Base-by-base conservation (phyloP, 1,139 yeast genomes). In the Yamadazyma triangularis region DNA sequence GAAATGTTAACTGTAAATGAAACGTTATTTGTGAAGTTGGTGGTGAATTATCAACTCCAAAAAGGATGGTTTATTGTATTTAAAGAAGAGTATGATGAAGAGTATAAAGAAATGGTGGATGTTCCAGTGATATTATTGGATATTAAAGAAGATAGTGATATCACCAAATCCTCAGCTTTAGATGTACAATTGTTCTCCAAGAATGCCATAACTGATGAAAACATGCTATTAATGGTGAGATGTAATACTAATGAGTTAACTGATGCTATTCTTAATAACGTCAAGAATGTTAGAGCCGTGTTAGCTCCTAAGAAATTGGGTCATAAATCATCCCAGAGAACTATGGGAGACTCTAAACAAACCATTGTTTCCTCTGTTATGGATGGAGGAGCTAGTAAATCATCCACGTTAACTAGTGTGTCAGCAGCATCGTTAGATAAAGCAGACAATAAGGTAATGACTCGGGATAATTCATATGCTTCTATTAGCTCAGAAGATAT, bases 1-100 rank as follows among this genome's bases (percentile, higher is more conserved):
- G 72, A 67, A 44, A 58, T 66, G 67, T 36, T 67, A 23, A 66
- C 73, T 1, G 46, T 56, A 7, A 56, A 51, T 33, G 69, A 63
- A 30, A 55, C 45, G 13, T 39, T 67, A 2, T 68, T 65, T 33
- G 38, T 63, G 21, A 67, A 66, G 39, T 53, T 66, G 13, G 70
- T 55, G 3, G 58, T 60, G 11, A 64, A 66, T 40, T 57, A 64
- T 35, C 56, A 54, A 6, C 32, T 50, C 29, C 46, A 50, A 28
- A 51, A 54, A 38, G 45, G 62, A 28, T 68, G 73, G 73, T 43
- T 67, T 35, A 50, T 67, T 32, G 48, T 64, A 3, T 68, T 67
- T 47, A 64, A 65, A 41, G 73, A 67, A 42, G 68, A 58, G 28
- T 52, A 32, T 31, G 68, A 61, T 35, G 54, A 47, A 13, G 48